A percentile compares a stretch with the other conserved stretches of the same genome.
Conservation (phyloP, 768 basidiomycete species). For the Harrya chromipes region DNA sequence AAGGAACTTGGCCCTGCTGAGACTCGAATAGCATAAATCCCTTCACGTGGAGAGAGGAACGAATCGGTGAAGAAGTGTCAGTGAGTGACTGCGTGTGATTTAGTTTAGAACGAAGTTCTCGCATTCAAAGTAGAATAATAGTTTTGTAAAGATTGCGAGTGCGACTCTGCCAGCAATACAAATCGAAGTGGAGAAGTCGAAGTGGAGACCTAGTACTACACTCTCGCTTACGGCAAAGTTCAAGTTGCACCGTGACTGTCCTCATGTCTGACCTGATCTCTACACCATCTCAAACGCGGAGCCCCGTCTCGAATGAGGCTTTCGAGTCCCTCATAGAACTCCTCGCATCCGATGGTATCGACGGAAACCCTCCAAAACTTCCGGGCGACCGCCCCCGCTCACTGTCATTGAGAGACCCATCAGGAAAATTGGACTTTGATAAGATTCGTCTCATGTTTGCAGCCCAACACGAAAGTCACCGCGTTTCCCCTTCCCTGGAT, state of each 20-base stretch:
- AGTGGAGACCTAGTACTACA: no score
- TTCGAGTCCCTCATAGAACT: slow-evolving; percentile 31
- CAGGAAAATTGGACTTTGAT: slow-evolving; percentile 31
- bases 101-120: no score
- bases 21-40: no score
- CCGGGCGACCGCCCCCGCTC: neutral
- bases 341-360: slow-evolving; percentile 27
- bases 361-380: slow-evolving; percentile 4
- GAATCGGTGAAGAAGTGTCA: no score
- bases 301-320: slow-evolving; percentile 15
- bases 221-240: no score
- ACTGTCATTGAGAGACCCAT: slow-evolving; percentile 22
- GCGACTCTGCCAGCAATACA: no score
- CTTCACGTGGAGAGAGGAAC: no score
- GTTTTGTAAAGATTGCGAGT: no score
- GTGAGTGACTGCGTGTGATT: no score
- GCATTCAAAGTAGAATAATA: no score
- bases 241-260: neutral
- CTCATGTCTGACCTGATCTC: slow-evolving; percentile 24
- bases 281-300: slow-evolving; percentile 21
- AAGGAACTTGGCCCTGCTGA: no score
- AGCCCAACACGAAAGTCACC: slow-evolving; percentile 8
- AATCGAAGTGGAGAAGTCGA: no score
- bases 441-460: slow-evolving; percentile 30
- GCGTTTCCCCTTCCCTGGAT: neutral